phyloP scores from a whole-genome alignment of 306 rosid genomes.

The Prosopis cineraria region DNA sequence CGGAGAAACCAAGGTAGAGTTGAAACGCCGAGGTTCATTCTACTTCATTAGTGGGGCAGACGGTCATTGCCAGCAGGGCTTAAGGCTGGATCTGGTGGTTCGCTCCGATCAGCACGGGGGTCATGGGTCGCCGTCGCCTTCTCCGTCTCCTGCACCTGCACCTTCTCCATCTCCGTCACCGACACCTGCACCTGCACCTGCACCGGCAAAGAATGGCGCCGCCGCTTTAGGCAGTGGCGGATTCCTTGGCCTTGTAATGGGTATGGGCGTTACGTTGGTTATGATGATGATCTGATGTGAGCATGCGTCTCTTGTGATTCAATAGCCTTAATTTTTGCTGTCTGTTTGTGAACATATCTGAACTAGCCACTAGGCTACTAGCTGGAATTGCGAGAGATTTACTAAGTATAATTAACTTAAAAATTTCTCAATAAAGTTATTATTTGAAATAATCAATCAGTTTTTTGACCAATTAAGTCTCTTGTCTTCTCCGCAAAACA shows the following conservation, averaged over 20 bases:
- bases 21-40: conserved; percentile 28
- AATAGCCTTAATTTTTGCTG: neutral
- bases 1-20: conserved; percentile 18
- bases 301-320: neutral
- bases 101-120: neutral
- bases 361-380: neutral
- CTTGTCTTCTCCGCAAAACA: neutral
- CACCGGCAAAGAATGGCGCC: neutral
- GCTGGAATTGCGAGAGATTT: neutral
- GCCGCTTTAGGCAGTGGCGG: neutral
- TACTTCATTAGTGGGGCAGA: conserved; percentile 45
- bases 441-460: neutral
- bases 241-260: neutral
- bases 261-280: conserved; percentile 23
- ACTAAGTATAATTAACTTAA: neutral
- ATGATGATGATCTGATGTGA: neutral
- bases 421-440: neutral
- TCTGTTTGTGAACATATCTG: neutral
- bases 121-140: neutral
- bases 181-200: neutral
- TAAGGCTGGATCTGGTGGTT: conserved; percentile 35
- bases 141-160: neutral
- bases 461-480: neutral
- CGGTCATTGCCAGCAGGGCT: conserved; percentile 31
- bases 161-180: neutral